Evolutionary conservation across 192 early-diverging fungal species (phyloP).

Genomic region (Helicostylum pulchrum): DNA sequence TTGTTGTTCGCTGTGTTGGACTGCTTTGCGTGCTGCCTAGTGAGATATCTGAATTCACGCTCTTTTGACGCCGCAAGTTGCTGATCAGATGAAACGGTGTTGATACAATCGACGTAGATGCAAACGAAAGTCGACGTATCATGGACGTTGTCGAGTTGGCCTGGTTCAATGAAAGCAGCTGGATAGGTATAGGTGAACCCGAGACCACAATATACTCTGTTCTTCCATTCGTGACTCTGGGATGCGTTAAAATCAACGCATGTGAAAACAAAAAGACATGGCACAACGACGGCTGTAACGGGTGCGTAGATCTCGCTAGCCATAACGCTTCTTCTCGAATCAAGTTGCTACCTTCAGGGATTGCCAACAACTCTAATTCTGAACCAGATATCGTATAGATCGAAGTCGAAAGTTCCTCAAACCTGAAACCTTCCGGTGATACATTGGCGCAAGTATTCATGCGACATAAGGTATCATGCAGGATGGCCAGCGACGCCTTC

Average conservation of each 20-base stretch:
- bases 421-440: background rate
- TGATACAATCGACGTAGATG: constrained; percentile 8
- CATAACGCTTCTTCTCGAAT: constrained; percentile 12
- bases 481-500: background rate
- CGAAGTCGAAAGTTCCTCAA: background rate
- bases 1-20: background rate
- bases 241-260: constrained; percentile 12
- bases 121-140: constrained; percentile 1
- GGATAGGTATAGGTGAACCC: background rate
- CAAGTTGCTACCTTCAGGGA: constrained; percentile 7
- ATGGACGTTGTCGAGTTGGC: background rate
- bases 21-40: too few species aligned
- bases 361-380: background rate
- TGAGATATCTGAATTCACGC: background rate
- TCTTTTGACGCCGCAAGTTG: background rate
- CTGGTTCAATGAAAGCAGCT: background rate
- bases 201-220: background rate
- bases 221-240: background rate
- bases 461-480: constrained; percentile 7
- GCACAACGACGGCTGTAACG: background rate
- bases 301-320: background rate
- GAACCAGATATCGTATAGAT: background rate
- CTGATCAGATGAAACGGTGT: background rate
- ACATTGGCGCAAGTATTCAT: constrained; percentile 16
- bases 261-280: constrained; percentile 27